Base-by-base conservation (phyloP, 2,329 filamentous ascomycete species). In the Sclerotinia spermophila region DNA sequence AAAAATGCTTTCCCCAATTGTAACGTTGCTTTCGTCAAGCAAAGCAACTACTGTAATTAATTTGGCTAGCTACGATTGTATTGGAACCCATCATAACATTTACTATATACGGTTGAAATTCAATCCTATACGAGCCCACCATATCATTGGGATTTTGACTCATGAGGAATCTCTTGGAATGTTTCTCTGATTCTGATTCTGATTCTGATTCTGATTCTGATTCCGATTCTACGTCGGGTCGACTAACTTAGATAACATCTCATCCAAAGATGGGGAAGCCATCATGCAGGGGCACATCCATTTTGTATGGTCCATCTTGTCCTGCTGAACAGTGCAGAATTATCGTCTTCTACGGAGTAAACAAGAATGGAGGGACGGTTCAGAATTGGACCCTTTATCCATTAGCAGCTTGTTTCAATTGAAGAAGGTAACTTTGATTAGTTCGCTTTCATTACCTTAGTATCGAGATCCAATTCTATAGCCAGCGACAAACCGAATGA, bases 11-110 rank as follows among this genome's bases (percentile, higher is more conserved):
- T 27, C 24, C 33, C 56, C 35, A 59, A 59, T 40, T 62, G 38
- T 62, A 70, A 70, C 68, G 68, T 70, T 70, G 68, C 68, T n/a
- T 70, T 27, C 58, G 40, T 30, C 55, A 44, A 64, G 44, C 42
- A 33, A 44, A 48, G 19, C n/a, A 35, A 48, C 30, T 24, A n/a
- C 24, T n/a, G 13, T 38, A 56, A n/a, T n/a, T 51, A 11, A 15
- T n/a, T 17, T 51, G 15, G 48, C 48, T 51, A 27, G 48, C 48
- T 27, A 15, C 10, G 48, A 51, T 27, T 62, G 27, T 33, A 45
- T 33, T 15, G 27, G 24, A 64, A 27, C 33, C 61, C 38, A 64
- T 10, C 0, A 21, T 13, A 19, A 27, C 17, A 51, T 51, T 51
- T 64, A 51, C 44, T 4, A 38, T 2, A 38, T 27, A 38, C 44